phyloP scores from a whole-genome alignment of 331 rosid species.

The Quercus tomentella region DNA sequence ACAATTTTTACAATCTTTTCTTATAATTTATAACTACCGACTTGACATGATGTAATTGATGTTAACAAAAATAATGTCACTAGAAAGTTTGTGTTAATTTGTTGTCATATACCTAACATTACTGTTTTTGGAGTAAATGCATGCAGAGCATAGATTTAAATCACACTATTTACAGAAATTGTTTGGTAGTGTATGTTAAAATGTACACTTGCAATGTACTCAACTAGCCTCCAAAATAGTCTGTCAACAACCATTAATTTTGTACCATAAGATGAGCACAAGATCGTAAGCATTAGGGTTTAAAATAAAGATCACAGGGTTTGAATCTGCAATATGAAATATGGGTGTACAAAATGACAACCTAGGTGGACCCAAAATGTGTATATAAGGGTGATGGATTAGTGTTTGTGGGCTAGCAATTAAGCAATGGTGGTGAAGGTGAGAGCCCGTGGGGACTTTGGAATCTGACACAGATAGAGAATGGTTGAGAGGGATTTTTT shows the following conservation, averaged over 20 bases:
- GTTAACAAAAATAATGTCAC: too few species aligned
- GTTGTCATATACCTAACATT: too few species aligned
- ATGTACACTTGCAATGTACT: not conserved
- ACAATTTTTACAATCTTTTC: too few species aligned
- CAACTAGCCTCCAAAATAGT: not conserved
- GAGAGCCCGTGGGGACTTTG: conserved; percentile 15
- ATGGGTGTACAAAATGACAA: conserved; percentile 22
- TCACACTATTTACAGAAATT: too few species aligned
- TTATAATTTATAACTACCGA: too few species aligned
- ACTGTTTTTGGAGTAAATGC: too few species aligned
- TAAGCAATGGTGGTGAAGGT: not conserved
- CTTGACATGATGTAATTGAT: too few species aligned
- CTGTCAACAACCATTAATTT: not conserved
- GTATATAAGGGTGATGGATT: conserved; percentile 5
- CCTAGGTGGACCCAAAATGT: conserved; percentile 15
- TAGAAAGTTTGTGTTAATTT: too few species aligned
- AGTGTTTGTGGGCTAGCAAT: not conserved
- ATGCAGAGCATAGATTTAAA: too few species aligned
- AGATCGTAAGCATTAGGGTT: not conserved
- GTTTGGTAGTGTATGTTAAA: too few species aligned
- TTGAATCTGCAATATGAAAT: conserved; percentile 7
- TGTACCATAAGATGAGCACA: conserved; percentile 10
- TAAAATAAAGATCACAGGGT: conserved; percentile 19
- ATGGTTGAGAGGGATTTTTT: conserved; percentile 21
- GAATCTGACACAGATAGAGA: conserved; percentile 1